Percentiles rank a stretch among this genome's conserved stretches.
These are phyloP conservation scores for Hygrocybe punicea DNA, from an alignment of 768 basidiomycete genomes.

Conservation along the genomic window DNA sequence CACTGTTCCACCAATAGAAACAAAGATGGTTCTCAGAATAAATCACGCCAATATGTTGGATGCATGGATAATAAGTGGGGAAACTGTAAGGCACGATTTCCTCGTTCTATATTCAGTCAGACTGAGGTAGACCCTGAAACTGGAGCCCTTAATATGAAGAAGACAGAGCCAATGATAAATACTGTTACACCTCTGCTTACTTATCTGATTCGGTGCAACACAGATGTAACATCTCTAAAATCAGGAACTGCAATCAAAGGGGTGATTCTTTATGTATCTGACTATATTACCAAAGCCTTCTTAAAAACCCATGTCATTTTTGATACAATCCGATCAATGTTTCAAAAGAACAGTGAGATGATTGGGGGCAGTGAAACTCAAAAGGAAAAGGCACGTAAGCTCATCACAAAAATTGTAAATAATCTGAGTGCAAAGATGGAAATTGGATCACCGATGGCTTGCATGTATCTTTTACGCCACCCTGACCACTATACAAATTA, in stretches of 20 bases:
- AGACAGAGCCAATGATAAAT: constrained; percentile 35
- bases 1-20: constrained; percentile 20
- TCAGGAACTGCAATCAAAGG: constrained; percentile 38
- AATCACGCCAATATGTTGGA: too few relatives aligned
- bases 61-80: too few relatives aligned
- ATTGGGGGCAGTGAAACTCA: constrained; percentile 3
- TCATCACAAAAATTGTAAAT: constrained; percentile 31
- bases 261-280: constrained; percentile 32
- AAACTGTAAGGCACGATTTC: constrained; percentile 34
- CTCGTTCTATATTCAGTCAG: constrained; percentile 15
- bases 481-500: constrained; percentile 34
- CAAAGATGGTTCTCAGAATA: too few relatives aligned
- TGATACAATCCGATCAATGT: constrained; percentile 23
- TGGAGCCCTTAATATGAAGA: constrained; percentile 22
- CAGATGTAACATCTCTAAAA: constrained; percentile 31
- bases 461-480: constrained; percentile 22
- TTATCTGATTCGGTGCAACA: constrained; percentile 34
- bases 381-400: constrained; percentile 16
- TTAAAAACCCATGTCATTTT: constrained; percentile 37
- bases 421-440: constrained; percentile 26
- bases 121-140: constrained; percentile 27
- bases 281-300: constrained; percentile 36
- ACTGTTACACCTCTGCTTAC: constrained; percentile 25
- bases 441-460: constrained; percentile 29
- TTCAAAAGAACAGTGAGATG: constrained; percentile 22